Evolutionary conservation across 202 grass and related monocot genomes (phyloP), one percentile per base, ranked within the genome.

Genomic region (Setaria italica): DNA sequence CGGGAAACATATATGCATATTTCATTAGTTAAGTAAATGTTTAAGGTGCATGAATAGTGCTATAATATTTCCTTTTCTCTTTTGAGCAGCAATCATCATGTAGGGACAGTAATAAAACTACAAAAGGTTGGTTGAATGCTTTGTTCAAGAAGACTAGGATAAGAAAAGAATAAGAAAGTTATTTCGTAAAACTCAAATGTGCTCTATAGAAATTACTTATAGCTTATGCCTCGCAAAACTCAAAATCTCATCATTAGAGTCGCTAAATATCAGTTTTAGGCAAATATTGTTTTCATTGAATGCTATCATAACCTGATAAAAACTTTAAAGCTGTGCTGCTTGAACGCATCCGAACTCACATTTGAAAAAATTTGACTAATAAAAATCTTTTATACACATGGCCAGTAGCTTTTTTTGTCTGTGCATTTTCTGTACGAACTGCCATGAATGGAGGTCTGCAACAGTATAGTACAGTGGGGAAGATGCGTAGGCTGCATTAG

Each of bases 1-100:
- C 43, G 9, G 43, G 43, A 46, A 25, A 25, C 39, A 32, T 62
- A 53, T 64, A 3, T 64, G 11, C n/a, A 11, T 82, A 77, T 53
- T 80, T 51, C 11, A 77, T 4, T 71, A 46, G 13, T 81, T 69
- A 54, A 66, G 62, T 76, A 85, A 79, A 13, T 55, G 64, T 21
- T 39, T 80, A 62, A 80, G 30, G 33, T 80, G 78, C 62, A 67
- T 41, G 46, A 20, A 39, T 67, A 67, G 9, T 67, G 10, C 62
- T 67, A 15, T 51, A n/a, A 15, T 70, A 70, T 57, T 54, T 25
- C 4, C 46, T 80, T 66, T 29, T 43, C 20, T 56, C 49, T 49
- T 63, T 71, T 71, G 63, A 41, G 48, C 62, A 48, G 35, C 42
- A 56, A 69, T 47, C 37, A 43, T 70, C 66, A 71, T 30, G 1